Conservation (phyloP, 139 green algal species). For the Edaphochlamys debaryana region DNA sequence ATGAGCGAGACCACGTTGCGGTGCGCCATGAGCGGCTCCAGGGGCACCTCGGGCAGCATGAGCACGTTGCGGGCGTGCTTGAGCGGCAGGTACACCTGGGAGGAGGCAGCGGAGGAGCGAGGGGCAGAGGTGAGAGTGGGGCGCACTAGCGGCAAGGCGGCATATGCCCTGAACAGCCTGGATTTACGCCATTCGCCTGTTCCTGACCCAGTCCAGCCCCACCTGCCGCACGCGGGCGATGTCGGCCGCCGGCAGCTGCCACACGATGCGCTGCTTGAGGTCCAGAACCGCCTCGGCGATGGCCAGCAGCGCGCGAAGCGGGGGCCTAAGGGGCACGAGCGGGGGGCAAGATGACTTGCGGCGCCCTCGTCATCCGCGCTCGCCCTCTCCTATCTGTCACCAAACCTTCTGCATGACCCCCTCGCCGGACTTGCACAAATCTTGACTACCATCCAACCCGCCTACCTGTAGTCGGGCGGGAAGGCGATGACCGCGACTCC, state of each 20-base stretch:
- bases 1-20: constrained; percentile 9
- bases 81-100: constrained; percentile 34
- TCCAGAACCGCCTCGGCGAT: constrained; percentile 28
- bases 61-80: constrained; percentile 32
- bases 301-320: constrained; percentile 24
- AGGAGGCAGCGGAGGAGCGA: background rate
- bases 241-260: constrained; percentile 10
- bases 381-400: too few species aligned
- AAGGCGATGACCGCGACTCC: constrained; percentile 28
- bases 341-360: too few species aligned
- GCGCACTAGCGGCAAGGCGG: too few species aligned
- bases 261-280: constrained; percentile 36
- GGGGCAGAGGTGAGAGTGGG: too few species aligned
- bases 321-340: background rate
- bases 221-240: constrained; percentile 15
- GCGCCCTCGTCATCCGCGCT: too few species aligned
- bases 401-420: too few species aligned
- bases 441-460: too few species aligned
- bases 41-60: constrained; percentile 15
- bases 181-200: too few species aligned
- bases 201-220: too few species aligned
- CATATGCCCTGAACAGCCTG: too few species aligned
- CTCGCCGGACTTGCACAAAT: too few species aligned
- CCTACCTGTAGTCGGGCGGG: constrained; percentile 21
- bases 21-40: constrained; percentile 5